A percentile compares a stretch with the other conserved stretches of the same genome.
Conservation (phyloP, 345 rosid genomes). For the Corchorus olitorius region DNA sequence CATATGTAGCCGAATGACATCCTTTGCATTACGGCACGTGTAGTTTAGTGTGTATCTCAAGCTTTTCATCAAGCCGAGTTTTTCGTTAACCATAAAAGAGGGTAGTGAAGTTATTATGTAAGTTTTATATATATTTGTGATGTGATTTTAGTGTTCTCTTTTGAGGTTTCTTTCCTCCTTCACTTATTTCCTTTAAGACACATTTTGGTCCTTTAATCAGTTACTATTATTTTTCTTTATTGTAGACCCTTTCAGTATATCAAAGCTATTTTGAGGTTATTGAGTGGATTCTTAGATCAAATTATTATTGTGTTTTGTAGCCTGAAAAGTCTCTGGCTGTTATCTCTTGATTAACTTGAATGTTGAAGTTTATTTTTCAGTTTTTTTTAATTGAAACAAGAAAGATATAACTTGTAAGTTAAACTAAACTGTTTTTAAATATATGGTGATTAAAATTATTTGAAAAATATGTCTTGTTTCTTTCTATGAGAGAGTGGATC, state of each 20-base stretch:
- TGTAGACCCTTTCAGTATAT: background rate
- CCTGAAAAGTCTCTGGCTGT: background rate
- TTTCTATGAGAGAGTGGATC: background rate
- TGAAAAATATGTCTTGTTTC: too few species aligned
- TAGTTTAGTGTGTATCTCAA: slow-evolving; percentile 40
- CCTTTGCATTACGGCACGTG: slow-evolving; percentile 15
- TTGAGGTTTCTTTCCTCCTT: slow-evolving; percentile 30
- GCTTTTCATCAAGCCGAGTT: background rate
- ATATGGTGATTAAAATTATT: too few species aligned
- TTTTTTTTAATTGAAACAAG: background rate
- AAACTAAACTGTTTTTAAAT: background rate
- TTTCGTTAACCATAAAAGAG: slow-evolving; percentile 24
- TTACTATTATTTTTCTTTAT: background rate
- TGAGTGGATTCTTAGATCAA: slow-evolving; percentile 1
- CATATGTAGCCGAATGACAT: slow-evolving; percentile 39
- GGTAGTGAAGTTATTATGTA: slow-evolving; percentile 30
- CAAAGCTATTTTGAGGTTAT: background rate
- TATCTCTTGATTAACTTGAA: background rate
- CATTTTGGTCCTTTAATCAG: slow-evolving; percentile 14
- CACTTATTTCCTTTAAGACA: slow-evolving; percentile 14
- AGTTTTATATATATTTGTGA: slow-evolving; percentile 25
- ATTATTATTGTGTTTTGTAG: background rate
- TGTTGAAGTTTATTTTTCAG: background rate
- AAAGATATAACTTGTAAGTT: background rate
- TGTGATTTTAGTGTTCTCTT: slow-evolving; percentile 29